Conservation (phyloP, 768 basidiomycete genomes). For the Lactarius quietus region DNA sequence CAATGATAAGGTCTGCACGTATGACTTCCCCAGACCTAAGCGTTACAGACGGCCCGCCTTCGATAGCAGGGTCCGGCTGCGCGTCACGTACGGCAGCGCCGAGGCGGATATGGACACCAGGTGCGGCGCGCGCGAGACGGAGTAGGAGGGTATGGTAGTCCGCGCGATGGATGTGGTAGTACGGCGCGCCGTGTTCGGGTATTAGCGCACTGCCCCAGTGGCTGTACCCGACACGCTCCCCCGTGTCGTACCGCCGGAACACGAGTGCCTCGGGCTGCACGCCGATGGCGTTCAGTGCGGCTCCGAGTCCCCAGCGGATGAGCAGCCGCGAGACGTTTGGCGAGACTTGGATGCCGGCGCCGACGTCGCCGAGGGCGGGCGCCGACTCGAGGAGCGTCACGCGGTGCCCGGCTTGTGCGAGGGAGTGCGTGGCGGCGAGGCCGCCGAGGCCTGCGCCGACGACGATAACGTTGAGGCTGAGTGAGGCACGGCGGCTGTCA, state of each 20-base stretch:
- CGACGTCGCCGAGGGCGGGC: slow-evolving; percentile 38
- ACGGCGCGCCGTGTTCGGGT: slow-evolving; percentile 37
- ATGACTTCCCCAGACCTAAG: slow-evolving; percentile 38
- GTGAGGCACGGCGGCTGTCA: slow-evolving; percentile 33
- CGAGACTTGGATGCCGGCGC: slow-evolving; percentile 43
- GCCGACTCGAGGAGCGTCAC: slow-evolving; percentile 41
- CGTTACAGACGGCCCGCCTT: slow-evolving; percentile 33
- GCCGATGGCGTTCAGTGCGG: slow-evolving; percentile 32
- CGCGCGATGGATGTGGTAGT: slow-evolving; percentile 43
- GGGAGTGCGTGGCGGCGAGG: slow-evolving; percentile 38
- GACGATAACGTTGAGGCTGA: slow-evolving; percentile 37
- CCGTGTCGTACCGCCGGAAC: slow-evolving; percentile 37
- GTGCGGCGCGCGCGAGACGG: slow-evolving; percentile 33
- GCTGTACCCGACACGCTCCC: slow-evolving; percentile 39
- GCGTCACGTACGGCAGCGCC: slow-evolving; percentile 33
- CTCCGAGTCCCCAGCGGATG: slow-evolving; percentile 38
- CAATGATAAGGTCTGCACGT: slow-evolving; percentile 37
- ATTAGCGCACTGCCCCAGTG: slow-evolving; percentile 35
- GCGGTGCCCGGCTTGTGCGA: slow-evolving; percentile 40
- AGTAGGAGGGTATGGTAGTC: slow-evolving; percentile 41
- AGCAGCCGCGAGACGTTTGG: slow-evolving; percentile 40
- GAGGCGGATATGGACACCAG: slow-evolving; percentile 35
- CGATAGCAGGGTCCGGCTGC: slow-evolving; percentile 31
- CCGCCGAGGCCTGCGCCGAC: slow-evolving; percentile 44
- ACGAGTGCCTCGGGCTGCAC: slow-evolving; percentile 39